Base-by-base conservation (phyloP, 352 stramenopile genomes). In the Pythium aquatile region DNA sequence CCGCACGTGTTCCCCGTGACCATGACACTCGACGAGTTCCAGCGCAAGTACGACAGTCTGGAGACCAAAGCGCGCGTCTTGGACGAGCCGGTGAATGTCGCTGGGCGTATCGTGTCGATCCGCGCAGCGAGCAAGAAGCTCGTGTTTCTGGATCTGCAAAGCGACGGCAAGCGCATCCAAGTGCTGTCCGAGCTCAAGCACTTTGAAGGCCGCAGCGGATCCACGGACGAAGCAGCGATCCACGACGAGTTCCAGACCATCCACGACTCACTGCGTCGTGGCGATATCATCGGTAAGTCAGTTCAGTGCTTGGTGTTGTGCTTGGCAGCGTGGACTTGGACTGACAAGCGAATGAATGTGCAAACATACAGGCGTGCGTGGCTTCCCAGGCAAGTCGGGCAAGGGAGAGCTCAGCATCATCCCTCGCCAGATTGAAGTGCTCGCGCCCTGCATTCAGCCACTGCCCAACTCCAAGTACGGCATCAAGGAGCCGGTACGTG, bases 401-500 rank as follows among this genome's bases (percentile, higher is more conserved):
- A 94, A 92, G 61, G 85, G 85, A 37, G 83, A 94, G 67, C 73
- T 94, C n/a, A 94, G 85, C 62, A 81, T 94, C 63, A 88, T 94
- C 54, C 79, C 85, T 37, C 78, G 76, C n/a, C 72, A 93, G 55
- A 82, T 99, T 30, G 58, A 85, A 59, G 78, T 99, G 29, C 79
- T 99, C 4, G 97, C 95, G 39, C 97, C 97, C 17, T 99, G 97
- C 75, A 83, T 99, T 55, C 77, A 88, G 61, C 81, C 82, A 3
- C 82, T 93, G 47, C 85, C 85, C 8, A 92, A 91, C 56, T 81
- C 74, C 85, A 99, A 93, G 94, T 99, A 98, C 79, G 98, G 69
- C 85, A 97, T 94, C 14, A 97, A 97, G 64, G 88, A 90, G 47
- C 83, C 81, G 32, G 84, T 91, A 65, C 57, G 77, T 66, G 46